Base-by-base conservation (phyloP, 2,329 filamentous ascomycete genomes). In the Exophiala viscosa region DNA sequence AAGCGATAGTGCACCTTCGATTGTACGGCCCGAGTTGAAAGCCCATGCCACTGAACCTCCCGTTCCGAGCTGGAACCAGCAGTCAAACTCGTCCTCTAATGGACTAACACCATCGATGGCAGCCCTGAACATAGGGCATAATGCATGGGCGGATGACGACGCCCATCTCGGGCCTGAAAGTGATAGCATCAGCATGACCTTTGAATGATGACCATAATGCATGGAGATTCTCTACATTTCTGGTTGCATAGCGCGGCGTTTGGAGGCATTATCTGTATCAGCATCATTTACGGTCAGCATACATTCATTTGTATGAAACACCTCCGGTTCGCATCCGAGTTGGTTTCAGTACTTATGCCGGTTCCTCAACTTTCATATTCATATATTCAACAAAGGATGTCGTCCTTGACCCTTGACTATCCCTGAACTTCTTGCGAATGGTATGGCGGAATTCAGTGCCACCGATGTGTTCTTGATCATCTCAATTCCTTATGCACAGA, bases 171-270 rank as follows among this genome's bases (percentile, higher is more conserved):
- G 87, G 72, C 84, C 83, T 14, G 79, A 81, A 64, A 86, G 90
- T 68, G 82, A 83, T 66, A 86, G 90, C 69, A 87, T 92, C 58
- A 79, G 81, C 31, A 87, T 92, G 86, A 90, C 86, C 58, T 92
- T 92, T 81, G 88, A 86, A 69, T 88, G 73, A 72, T 39, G 14
- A 45, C 11, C 3, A 32, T 11, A 6, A 35, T n/a, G 8, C 11
- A 23, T 42, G 23, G 8, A 23, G 8, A 23, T 7, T n/a, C 5
- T 28, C 23, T 5, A 28, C 23, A 28, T 31, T 31, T 14, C 34
- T 17, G 23, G n/a, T 20, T 54, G 53, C 47, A 54, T 54, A 56
- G 56, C 33, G 67, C 10, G 50, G 52, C 50, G 56, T 41, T 35
- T 32, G 38, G 38, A 35, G 34, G 28, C 8, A 31, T 40, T n/a